Evolutionary conservation across 768 basidiomycete genomes (phyloP).

Genomic region (Xerocomus spinulosus): DNA sequence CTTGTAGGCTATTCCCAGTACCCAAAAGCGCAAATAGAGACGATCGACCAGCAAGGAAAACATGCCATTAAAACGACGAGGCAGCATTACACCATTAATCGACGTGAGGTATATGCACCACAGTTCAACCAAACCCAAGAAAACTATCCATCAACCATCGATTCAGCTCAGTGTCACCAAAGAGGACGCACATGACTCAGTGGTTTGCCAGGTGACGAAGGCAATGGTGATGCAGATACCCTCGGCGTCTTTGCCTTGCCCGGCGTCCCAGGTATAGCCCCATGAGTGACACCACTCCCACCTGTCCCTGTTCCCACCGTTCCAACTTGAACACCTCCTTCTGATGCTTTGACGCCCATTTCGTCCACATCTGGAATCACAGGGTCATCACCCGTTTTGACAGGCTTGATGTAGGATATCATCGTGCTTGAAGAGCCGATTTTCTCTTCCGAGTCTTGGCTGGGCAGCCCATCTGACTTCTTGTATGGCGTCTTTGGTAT

Average conservation of each 20-base stretch:
- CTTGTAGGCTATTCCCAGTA: conserved; percentile 58
- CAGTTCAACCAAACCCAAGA: conserved; percentile 9
- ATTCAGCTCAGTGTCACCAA: conserved; percentile 52
- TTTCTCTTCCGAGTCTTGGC: conserved; percentile 32
- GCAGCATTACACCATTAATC: conserved; percentile 32
- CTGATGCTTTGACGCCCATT: conserved; percentile 37
- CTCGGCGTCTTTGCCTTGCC: conserved; percentile 22
- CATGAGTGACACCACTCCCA: conserved; percentile 12
- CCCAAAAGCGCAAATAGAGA: conserved; percentile 4
- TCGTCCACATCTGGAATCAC: conserved; percentile 34
- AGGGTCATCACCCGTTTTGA: conserved; percentile 44
- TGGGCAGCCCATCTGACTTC: conserved; percentile 19
- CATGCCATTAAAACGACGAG: conserved; percentile 25
- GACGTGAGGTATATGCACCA: conserved; percentile 25
- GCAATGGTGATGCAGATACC: conserved; percentile 25
- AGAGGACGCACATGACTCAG: conserved; percentile 85
- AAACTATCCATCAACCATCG: conserved; percentile 39
- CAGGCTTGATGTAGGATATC: conserved; percentile 56
- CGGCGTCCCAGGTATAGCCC: conserved; percentile 14
- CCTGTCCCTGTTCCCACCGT: conserved; percentile 5
- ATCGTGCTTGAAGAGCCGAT: conserved; percentile 75
- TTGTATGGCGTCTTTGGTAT: conserved; percentile 28
- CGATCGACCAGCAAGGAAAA: conserved; percentile 17
- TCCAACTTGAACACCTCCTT: conserved; percentile 43
- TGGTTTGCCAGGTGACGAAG: conserved; percentile 54